Evolutionary conservation across 345 rosid species (phyloP).

Genomic region (Gossypium rotundifolium): DNA sequence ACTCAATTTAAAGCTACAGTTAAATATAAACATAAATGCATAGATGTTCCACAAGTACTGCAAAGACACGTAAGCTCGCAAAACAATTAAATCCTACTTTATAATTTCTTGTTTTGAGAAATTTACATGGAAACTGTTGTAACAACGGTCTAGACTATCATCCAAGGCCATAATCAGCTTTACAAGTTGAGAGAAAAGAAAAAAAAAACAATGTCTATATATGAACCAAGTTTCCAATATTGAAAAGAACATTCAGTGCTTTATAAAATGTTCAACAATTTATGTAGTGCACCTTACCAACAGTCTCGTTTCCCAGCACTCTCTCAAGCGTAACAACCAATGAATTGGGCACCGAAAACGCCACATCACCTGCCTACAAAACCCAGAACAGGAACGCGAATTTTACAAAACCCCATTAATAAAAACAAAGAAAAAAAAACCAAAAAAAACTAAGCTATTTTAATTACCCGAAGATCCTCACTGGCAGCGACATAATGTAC

Average conservation of each 20-base stretch:
- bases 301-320: conserved; percentile 88
- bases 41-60: not conserved
- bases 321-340: conserved; percentile 91
- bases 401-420: not conserved
- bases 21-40: not conserved
- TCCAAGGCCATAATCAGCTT: not conserved
- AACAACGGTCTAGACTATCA: not conserved
- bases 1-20: not conserved
- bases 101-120: not conserved
- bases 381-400: not conserved
- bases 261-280: not conserved
- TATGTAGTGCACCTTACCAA: conserved; percentile 52
- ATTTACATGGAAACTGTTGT: not conserved
- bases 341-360: conserved; percentile 78
- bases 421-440: not conserved
- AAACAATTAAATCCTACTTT: too few relatives aligned
- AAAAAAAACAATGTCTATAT: not conserved
- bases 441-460: not conserved
- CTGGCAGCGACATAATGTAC: conserved; percentile 89
- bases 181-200: not conserved
- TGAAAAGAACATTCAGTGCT: not conserved
- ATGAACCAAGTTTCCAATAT: not conserved
- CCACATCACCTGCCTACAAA: conserved; percentile 77
- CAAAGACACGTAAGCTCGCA: not conserved
- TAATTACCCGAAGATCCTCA: conserved; percentile 70